A percentile compares a stretch with the other conserved stretches of the same genome.
Conservation (phyloP, 139 green algal species). For the Ettlia oleoabundans region DNA sequence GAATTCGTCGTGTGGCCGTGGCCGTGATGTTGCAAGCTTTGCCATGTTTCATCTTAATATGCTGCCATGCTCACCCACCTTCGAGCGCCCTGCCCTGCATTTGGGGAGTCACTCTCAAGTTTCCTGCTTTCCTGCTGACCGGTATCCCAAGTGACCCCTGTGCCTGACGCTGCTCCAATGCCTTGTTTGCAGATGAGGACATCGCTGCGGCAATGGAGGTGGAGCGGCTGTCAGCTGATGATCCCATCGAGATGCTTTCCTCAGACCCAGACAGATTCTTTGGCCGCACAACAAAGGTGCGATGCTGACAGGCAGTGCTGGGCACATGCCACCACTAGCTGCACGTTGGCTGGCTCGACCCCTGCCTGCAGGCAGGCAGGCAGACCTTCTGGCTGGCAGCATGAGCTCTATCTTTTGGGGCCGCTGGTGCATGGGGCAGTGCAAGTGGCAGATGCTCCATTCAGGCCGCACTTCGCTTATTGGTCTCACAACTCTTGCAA, state of each 20-base stretch:
- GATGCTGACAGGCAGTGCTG: background rate
- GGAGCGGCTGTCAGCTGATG: slow-evolving; percentile 56
- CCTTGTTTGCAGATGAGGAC: slow-evolving; percentile 35
- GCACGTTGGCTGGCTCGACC: too few relatives aligned
- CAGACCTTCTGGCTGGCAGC: background rate
- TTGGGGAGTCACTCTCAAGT: background rate
- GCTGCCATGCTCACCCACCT: too few relatives aligned
- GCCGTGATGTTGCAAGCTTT: background rate
- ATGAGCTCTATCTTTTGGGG: background rate
- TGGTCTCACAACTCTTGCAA: too few relatives aligned
- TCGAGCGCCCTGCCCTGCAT: background rate
- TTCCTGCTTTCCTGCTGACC: background rate
- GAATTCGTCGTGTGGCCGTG: too few relatives aligned
- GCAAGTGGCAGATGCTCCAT: too few relatives aligned
- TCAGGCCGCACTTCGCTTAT: too few relatives aligned
- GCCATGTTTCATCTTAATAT: too few relatives aligned
- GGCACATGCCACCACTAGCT: too few relatives aligned
- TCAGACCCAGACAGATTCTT: slow-evolving; percentile 66
- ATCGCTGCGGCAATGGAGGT: slow-evolving; percentile 55
- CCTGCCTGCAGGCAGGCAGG: too few relatives aligned
- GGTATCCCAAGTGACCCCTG: too few relatives aligned
- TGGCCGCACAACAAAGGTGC: slow-evolving; percentile 60
- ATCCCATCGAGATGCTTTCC: slow-evolving; percentile 56
- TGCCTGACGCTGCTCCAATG: background rate
- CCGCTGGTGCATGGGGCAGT: too few relatives aligned